A percentile compares a stretch with the other conserved stretches of the same genome.
phyloP scores from a whole-genome alignment of 805 yeast species.

The Spencermartinsiella europaea region DNA sequence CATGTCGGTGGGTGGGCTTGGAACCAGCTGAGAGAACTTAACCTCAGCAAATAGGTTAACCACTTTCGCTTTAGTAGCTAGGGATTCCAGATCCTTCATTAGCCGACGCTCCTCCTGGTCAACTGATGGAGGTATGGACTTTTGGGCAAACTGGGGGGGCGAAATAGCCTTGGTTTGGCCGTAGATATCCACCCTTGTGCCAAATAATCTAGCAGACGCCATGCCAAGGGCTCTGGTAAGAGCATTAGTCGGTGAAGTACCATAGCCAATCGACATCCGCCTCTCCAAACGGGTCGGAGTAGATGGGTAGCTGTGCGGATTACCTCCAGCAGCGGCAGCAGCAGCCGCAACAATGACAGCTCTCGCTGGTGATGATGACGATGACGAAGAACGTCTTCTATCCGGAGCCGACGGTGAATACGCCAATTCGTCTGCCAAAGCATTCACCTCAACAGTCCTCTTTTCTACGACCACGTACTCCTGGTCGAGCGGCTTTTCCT shows the following conservation, averaged over 20 bases:
- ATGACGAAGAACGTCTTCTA: slow-evolving; percentile 2
- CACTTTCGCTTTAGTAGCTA: slow-evolving; percentile 89
- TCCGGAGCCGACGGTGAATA: slow-evolving; percentile 20
- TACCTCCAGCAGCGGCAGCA: neutral
- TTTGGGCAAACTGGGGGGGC: slow-evolving; percentile 23
- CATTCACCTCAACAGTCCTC: slow-evolving; percentile 90
- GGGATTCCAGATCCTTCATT: slow-evolving; percentile 49
- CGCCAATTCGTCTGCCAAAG: slow-evolving; percentile 88
- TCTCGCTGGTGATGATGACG: neutral
- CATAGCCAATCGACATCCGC: slow-evolving; percentile 32
- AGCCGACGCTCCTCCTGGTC: slow-evolving; percentile 27
- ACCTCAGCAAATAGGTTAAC: slow-evolving; percentile 85
- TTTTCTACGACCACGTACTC: slow-evolving; percentile 95
- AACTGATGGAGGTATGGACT: slow-evolving; percentile 17
- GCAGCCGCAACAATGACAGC: neutral
- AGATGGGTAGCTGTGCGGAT: neutral
- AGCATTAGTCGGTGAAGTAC: slow-evolving; percentile 70
- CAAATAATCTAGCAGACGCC: slow-evolving; percentile 85
- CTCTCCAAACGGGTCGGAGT: slow-evolving; percentile 16
- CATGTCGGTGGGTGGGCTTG: slow-evolving; percentile 40
- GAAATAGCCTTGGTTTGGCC: slow-evolving; percentile 16
- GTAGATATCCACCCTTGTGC: slow-evolving; percentile 33
- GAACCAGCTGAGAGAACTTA: slow-evolving; percentile 78
- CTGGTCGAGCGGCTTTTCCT: slow-evolving; percentile 45
- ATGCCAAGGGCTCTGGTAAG: slow-evolving; percentile 79